Evolutionary conservation across 805 yeast genomes (phyloP), one percentile per base, ranked within the genome.

Genomic region (Saturnispora silvae): DNA sequence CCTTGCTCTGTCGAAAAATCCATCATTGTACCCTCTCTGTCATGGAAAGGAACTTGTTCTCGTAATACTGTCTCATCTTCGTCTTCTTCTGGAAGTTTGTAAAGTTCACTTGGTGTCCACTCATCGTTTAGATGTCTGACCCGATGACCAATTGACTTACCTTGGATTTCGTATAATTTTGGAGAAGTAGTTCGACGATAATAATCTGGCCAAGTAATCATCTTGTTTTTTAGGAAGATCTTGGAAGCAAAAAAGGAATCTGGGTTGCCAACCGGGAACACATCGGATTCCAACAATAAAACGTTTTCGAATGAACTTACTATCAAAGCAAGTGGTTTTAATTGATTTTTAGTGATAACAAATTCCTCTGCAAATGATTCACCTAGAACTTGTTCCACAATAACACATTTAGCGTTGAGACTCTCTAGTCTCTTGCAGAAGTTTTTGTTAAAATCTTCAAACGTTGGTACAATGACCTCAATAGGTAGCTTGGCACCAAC

Each of bases 121-220:
- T 45, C 45, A 24, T 51, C 53, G 24, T 46, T 48, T n/a, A 57
- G 51, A 10, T 65, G 61, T 19, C 65, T 60, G 2, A 58, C 53
- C 24, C 61, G 57, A 4, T 43, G 51, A 45, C 55, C 60, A 28
- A 61, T 63, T 52, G 50, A 40, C 2, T 60, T 49, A 9, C 54
- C 57, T 13, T 82, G 74, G 40, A 80, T 72, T 11, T 73, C 72
- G 49, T 70, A 74, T 49, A 57, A 76, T 26, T 56, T 57, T 15
- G 82, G 83, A 40, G 68, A 64, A 3, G 82, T 76, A 13, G 80
- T 68, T 51, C 83, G 61, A 50, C 71, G 64, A 84, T 85, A 78
- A 41, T 73, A 72, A 56, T 79, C 85, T 1, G 85, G 85, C 85
- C 85, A 79, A 15, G 73, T 68, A 13, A 76, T 63, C 53, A 76